Base-by-base conservation (phyloP, 768 basidiomycete species). In the Kwoniella heveanensis region DNA sequence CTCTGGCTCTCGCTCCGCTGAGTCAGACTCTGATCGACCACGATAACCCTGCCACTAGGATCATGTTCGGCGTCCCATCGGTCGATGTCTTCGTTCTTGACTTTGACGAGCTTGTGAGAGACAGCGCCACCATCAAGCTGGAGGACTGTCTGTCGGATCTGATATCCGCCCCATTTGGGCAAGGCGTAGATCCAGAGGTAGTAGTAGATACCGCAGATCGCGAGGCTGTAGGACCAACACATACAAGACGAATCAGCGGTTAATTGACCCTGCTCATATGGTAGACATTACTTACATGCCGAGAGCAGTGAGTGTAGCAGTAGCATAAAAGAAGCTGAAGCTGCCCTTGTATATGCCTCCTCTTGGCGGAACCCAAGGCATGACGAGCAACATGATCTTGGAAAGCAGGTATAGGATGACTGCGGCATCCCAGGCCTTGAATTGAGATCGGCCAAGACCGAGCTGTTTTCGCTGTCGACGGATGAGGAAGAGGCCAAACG, bases 151-250 rank as follows among this genome's bases (percentile, higher is more conserved):
- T 83, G 82, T 1, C 83, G 79, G 10, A 85, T 79, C 54, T 82
- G 81, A 64, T 85, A 85, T 0, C 82, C 81, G 10, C 84, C 81
- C 8, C 80, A 55, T 47, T 69, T 80, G 27, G 84, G 84, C 2
- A 85, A 77, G 2, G 83, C 49, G 17, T 83, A 68, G 26, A 83
- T 82, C 84, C 84, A 84, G 25, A 84, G 24, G 54, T 67, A 74
- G 54, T 77, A 77, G 61, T 80, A 74, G 36, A 73, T 32, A 26
- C 60, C 69, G 29, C 71, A 73, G 24, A 70, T 54, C 58, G 65
- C 57, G 36, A 63, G 26, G 46, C 64, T 66, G 32, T 44, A 36
- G n/a, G n/a, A n/a, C n/a, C n/a, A n/a, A n/a, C n/a, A n/a, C n/a
- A n/a, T n/a, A n/a, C n/a, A n/a, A n/a, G 32, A 32, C 32, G 32